phyloP scores from a whole-genome alignment of 306 rosid genomes.

The Hylodesmum podocarpum region DNA sequence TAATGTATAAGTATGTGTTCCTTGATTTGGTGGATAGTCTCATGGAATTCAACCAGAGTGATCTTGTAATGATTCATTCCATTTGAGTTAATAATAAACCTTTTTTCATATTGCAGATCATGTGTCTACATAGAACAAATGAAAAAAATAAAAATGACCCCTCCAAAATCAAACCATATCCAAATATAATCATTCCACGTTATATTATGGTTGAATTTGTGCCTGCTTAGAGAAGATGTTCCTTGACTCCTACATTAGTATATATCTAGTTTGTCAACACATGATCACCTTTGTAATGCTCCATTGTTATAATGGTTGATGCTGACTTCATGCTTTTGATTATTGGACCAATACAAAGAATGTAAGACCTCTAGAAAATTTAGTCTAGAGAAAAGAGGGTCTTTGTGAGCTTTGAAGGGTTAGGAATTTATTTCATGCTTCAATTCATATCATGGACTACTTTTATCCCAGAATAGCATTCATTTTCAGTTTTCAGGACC shows the following conservation, averaged over 20 bases:
- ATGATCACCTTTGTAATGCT: conserved; percentile 34
- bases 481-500: conserved; percentile 37
- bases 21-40: conserved; percentile 46
- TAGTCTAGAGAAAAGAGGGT: conserved; percentile 17
- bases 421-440: conserved; percentile 22
- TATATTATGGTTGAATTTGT: conserved; percentile 39
- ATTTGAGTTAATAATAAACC: conserved; percentile 31
- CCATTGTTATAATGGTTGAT: conserved; percentile 37
- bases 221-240: conserved; percentile 5
- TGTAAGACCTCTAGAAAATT: conserved; percentile 12
- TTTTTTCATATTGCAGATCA: conserved; percentile 33
- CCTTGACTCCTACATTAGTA: conserved; percentile 18
- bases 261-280: conserved; percentile 49
- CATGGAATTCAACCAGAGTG: conserved; percentile 37
- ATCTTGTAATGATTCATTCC: conserved; percentile 36
- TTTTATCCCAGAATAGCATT: conserved; percentile 14
- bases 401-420: not conserved
- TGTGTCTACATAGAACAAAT: conserved; percentile 32
- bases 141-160: conserved; percentile 31
- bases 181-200: conserved; percentile 44
- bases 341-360: conserved; percentile 32
- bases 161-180: conserved; percentile 75
- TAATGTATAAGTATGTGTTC: conserved; percentile 5
- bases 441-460: not conserved
- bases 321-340: conserved; percentile 29